Conservation (phyloP, 306 rosid species). For the Luffa acutangula region DNA sequence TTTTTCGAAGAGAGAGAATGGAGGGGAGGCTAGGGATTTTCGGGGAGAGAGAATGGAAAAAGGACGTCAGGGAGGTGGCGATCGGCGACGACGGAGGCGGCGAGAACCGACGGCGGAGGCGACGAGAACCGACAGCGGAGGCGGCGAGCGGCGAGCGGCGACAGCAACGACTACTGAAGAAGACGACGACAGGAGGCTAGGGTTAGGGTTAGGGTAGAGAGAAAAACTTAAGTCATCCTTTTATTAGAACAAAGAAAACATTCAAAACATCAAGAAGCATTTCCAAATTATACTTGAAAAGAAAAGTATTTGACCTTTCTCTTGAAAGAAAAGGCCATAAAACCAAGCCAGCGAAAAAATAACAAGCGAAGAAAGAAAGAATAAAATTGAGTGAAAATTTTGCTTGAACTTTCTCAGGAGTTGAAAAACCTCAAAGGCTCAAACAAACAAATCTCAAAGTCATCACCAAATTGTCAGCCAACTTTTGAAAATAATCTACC, state of each 20-base stretch:
- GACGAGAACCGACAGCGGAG: too few relatives aligned
- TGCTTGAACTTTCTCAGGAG: background rate
- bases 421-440: background rate
- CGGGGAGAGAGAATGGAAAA: too few relatives aligned
- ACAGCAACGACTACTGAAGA: too few relatives aligned
- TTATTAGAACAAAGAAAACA: background rate
- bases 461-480: background rate
- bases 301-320: background rate
- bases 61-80: too few relatives aligned
- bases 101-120: too few relatives aligned
- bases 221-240: background rate
- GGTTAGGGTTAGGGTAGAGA: too few relatives aligned
- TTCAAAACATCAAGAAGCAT: background rate
- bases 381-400: background rate
- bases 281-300: background rate
- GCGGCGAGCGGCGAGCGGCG: too few relatives aligned
- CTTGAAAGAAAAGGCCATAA: background rate
- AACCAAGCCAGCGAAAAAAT: background rate
- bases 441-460: background rate
- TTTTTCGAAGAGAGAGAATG: too few relatives aligned
- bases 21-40: too few relatives aligned
- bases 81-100: too few relatives aligned
- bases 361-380: background rate
- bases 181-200: too few relatives aligned
- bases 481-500: background rate